Percentiles rank a stretch among this genome's conserved stretches.
Evolutionary conservation across 257 asterid species (phyloP).

Genomic region (Nemophila menziesii): DNA sequence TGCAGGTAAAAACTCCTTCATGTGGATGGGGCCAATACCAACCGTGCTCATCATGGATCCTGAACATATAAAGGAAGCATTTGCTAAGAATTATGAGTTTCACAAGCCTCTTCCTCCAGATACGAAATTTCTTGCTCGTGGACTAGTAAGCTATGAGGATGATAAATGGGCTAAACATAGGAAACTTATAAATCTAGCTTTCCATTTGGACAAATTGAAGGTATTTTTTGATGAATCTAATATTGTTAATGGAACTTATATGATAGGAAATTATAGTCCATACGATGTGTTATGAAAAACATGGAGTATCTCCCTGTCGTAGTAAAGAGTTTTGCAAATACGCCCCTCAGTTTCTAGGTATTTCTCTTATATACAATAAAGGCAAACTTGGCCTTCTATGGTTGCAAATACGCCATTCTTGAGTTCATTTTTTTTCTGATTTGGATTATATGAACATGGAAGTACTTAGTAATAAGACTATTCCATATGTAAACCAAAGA

Average conservation of each 20-base stretch:
- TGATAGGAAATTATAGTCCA: too few relatives aligned
- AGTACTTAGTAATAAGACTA: too few relatives aligned
- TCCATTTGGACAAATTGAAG: conserved; percentile 44
- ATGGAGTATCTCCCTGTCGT: too few relatives aligned
- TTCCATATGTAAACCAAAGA: too few relatives aligned
- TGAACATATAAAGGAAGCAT: conserved; percentile 36
- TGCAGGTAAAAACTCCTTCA: conserved; percentile 35
- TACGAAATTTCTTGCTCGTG: conserved; percentile 22
- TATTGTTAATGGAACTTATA: neutral
- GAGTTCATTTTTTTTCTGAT: too few relatives aligned
- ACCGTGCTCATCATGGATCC: conserved; percentile 24
- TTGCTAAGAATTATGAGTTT: conserved; percentile 17
- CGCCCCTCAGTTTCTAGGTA: too few relatives aligned
- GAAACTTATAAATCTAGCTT: conserved; percentile 48
- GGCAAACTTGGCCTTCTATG: too few relatives aligned
- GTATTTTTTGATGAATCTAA: conserved; percentile 2
- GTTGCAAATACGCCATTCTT: too few relatives aligned
- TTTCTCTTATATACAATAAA: too few relatives aligned
- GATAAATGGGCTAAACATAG: conserved; percentile 60
- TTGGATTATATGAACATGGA: too few relatives aligned
- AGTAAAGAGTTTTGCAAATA: too few relatives aligned
- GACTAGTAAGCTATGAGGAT: conserved; percentile 21
- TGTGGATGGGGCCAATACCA: conserved; percentile 53
- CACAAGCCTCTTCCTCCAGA: conserved; percentile 27
- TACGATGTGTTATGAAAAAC: too few relatives aligned